phyloP scores from a whole-genome alignment of 371 early-diverging fungal species.

The Parasitella parasitica region DNA sequence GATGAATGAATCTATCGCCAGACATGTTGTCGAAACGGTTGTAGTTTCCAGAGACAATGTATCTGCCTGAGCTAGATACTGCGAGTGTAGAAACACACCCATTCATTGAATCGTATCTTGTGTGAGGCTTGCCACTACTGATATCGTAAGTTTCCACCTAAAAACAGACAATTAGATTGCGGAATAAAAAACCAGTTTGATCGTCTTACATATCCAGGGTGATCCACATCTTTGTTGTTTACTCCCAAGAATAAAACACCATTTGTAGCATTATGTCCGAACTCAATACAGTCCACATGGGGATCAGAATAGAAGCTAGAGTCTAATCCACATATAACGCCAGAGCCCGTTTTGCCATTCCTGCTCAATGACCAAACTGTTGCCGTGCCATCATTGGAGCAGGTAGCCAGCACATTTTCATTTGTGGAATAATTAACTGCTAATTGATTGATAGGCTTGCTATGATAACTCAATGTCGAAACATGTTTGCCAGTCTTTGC shows the following conservation, averaged over 20 bases:
- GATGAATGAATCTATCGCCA: slow-evolving; percentile 35
- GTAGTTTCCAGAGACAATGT: slow-evolving; percentile 35
- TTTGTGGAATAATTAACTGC: slow-evolving; percentile 17
- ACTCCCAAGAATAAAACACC: slow-evolving; percentile 31
- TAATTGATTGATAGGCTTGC: slow-evolving; percentile 24
- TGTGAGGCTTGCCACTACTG: not conserved
- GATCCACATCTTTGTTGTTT: slow-evolving; percentile 11
- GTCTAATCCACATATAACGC: slow-evolving; percentile 19
- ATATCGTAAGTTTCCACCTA: slow-evolving; percentile 37
- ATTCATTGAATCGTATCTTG: slow-evolving; percentile 21
- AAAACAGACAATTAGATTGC: not conserved
- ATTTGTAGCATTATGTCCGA: slow-evolving; percentile 29
- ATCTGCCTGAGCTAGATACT: slow-evolving; percentile 25
- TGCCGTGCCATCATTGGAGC: slow-evolving; percentile 39
- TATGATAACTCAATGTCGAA: slow-evolving; percentile 37
- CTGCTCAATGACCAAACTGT: slow-evolving; percentile 34
- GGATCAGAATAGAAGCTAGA: slow-evolving; percentile 10
- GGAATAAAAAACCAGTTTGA: not conserved
- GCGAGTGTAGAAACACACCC: slow-evolving; percentile 33
- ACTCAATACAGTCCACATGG: slow-evolving; percentile 35
- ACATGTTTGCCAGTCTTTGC: slow-evolving; percentile 19
- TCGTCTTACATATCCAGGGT: slow-evolving; percentile 30
- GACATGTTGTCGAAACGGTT: slow-evolving; percentile 22
- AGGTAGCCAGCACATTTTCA: slow-evolving; percentile 33
- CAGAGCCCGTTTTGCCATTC: slow-evolving; percentile 30